phyloP scores from a whole-genome alignment of 2,329 filamentous ascomycete genomes.

The Pseudocercospora crystallina region DNA sequence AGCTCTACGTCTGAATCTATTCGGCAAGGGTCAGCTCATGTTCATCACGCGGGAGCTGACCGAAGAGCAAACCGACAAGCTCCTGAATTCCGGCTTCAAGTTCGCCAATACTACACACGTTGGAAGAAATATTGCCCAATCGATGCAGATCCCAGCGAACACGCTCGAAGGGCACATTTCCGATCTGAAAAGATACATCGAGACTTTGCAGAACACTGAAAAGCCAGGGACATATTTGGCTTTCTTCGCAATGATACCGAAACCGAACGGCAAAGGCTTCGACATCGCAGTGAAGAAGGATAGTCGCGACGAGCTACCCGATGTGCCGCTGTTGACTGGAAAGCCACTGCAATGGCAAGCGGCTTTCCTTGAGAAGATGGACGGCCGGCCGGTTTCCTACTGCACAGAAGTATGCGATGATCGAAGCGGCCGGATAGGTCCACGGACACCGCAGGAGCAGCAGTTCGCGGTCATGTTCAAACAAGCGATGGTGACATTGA shows the following conservation, averaged over 20 bases:
- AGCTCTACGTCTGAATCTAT: constrained; percentile 39
- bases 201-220: constrained; percentile 39
- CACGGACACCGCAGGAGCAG: constrained; percentile 25
- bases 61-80: constrained; percentile 59
- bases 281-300: constrained; percentile 46
- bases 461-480: constrained; percentile 39
- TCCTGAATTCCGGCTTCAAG: constrained; percentile 73
- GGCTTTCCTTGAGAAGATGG: constrained; percentile 36
- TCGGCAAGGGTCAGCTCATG: constrained; percentile 74
- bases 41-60: constrained; percentile 70
- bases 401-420: constrained; percentile 26
- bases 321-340: constrained; percentile 40
- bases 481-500: constrained; percentile 32
- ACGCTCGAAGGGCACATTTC: constrained; percentile 63
- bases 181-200: constrained; percentile 62
- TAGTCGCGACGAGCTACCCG: constrained; percentile 45
- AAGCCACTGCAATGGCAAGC: constrained; percentile 35
- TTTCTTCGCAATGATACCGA: constrained; percentile 38
- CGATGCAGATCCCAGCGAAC: constrained; percentile 68
- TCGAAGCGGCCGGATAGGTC: constrained; percentile 10
- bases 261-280: constrained; percentile 37
- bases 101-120: constrained; percentile 73
- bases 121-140: constrained; percentile 64
- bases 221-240: constrained; percentile 42
- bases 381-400: constrained; percentile 26